phyloP scores from a whole-genome alignment of 768 basidiomycete genomes.

The Auricularia sp. region DNA sequence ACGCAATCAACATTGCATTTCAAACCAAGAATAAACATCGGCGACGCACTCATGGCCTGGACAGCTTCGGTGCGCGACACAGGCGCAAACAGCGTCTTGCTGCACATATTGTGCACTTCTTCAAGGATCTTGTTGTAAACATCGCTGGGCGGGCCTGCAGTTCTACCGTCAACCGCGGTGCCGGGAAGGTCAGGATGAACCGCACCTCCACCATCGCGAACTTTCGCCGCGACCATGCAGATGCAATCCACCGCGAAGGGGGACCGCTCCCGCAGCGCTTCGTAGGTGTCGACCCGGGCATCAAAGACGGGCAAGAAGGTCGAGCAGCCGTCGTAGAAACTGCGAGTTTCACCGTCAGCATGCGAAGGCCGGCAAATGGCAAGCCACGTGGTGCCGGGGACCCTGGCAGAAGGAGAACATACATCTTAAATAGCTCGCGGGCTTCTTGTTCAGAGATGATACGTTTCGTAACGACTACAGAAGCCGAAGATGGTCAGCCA shows the following conservation, averaged over 20 bases:
- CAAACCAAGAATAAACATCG: neutral
- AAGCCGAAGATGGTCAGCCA: slow-evolving; percentile 4
- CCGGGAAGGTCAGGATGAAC: slow-evolving; percentile 10
- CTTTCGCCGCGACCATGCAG: slow-evolving; percentile 86
- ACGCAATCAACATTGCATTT: neutral
- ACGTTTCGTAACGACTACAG: slow-evolving; percentile 70
- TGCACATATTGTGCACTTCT: slow-evolving; percentile 78
- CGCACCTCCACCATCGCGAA: slow-evolving; percentile 82
- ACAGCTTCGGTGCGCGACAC: slow-evolving; percentile 79
- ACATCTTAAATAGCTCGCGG: slow-evolving; percentile 80
- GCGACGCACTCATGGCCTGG: slow-evolving; percentile 78
- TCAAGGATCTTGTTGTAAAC: slow-evolving; percentile 62
- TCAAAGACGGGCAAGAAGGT: slow-evolving; percentile 88
- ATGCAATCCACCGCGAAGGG: slow-evolving; percentile 90
- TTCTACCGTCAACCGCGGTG: neutral
- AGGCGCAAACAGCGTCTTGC: slow-evolving; percentile 78
- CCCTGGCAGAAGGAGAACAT: slow-evolving; percentile 14
- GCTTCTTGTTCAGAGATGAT: slow-evolving; percentile 77
- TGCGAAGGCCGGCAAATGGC: neutral
- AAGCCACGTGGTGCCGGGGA: neutral
- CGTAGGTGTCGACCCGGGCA: slow-evolving; percentile 70
- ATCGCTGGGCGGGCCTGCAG: slow-evolving; percentile 61
- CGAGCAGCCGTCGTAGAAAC: slow-evolving; percentile 89
- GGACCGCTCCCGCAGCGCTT: slow-evolving; percentile 75
- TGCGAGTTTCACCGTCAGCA: slow-evolving; percentile 19